Percentiles rank a stretch among this genome's conserved stretches.
These are phyloP conservation scores for Helicostylum pulchrum DNA, from an alignment of 192 early-diverging fungal species.

Conservation along the genomic window DNA sequence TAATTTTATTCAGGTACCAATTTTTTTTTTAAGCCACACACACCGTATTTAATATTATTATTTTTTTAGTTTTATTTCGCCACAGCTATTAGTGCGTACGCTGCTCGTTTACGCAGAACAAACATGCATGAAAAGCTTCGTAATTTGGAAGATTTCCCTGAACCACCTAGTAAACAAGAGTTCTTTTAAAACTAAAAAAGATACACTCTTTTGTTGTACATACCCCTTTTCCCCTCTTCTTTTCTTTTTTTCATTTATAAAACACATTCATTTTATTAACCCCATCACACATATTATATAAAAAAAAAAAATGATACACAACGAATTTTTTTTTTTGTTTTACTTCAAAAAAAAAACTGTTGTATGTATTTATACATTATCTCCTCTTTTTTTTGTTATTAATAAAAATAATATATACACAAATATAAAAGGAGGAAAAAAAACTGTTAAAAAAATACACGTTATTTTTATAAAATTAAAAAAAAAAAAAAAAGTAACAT, in stretches of 20 bases:
- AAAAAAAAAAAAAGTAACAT: background rate
- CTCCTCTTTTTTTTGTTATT: no score
- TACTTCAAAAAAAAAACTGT: no score
- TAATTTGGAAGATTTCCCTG: slow-evolving; percentile 34
- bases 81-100: slow-evolving; percentile 31
- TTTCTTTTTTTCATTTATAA: background rate
- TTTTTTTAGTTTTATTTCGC: slow-evolving; percentile 31
- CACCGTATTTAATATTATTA: background rate
- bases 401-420: no score
- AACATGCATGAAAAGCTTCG: slow-evolving; percentile 32
- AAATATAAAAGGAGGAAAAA: background rate
- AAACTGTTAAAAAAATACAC: no score
- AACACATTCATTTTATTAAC: background rate
- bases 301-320: no score
- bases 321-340: no score
- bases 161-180: slow-evolving; percentile 10
- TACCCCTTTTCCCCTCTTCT: background rate
- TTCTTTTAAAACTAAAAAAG: slow-evolving; percentile 1
- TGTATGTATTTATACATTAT: no score
- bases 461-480: no score
- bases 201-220: background rate
- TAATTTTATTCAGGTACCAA: slow-evolving; percentile 28
- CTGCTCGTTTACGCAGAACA: slow-evolving; percentile 26
- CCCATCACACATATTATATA: background rate
- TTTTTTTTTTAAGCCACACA: background rate